Base-by-base conservation (phyloP, 768 basidiomycete species). In the Hericium erinaceus region DNA sequence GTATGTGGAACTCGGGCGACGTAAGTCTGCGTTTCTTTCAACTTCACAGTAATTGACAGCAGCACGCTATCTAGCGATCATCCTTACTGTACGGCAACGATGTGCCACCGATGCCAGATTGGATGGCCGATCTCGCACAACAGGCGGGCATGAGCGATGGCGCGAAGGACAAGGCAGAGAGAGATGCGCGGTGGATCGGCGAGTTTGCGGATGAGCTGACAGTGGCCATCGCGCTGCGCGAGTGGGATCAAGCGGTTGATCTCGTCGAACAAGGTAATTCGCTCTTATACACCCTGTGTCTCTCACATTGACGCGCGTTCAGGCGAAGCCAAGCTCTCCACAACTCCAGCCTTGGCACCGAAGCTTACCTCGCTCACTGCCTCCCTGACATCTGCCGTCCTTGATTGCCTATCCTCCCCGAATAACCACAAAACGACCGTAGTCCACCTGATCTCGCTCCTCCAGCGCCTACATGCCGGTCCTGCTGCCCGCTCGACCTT, bases 181-280 rank as follows among this genome's bases (percentile, higher is more conserved):
- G 83, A 52, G 93, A 97, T 69, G 75, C 84, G 1, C 81, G 86
- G n/a, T 97, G 88, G 83, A 81, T 89, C 11, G 84, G 87, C 48
- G 94, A 98, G 55, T 95, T 91, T 76, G 84, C 89, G 4, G 97
- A 99, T 65, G 85, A 95, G 48, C 72, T 98, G 22, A 90, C 90
- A 0, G 93, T 98, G 4, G 84, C 93, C 0, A 94, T 98, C 57
- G 89, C 95, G 1, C 74, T 94, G 49, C 80, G 90, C 52, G 82
- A 91, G 61, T 98, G 95, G 90, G 82, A 87, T 46, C 83, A 87
- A 62, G 93, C 94, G 0, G 87, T 90, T n/a, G 74, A 73, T 6
- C 75, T 95, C 9, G 83, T 97, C 3, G 92, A 95, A 65, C 80
- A 89, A 73, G 93, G 94, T 84, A 60, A 44, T 8, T 40, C 16